Conservation (phyloP, 2,329 filamentous ascomycete species). For the Penicillium frequentans region DNA sequence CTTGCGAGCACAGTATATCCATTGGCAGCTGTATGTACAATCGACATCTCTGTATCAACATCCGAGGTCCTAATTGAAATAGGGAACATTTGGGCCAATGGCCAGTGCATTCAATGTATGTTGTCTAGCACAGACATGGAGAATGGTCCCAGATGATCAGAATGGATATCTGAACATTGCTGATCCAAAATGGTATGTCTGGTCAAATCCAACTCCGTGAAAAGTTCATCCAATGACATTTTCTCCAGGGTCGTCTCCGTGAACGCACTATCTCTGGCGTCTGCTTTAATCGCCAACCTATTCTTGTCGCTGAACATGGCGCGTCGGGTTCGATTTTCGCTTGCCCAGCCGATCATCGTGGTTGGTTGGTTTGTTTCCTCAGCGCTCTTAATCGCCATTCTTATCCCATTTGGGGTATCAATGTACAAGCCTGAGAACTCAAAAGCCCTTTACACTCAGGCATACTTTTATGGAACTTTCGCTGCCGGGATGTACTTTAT, state of each 20-base stretch:
- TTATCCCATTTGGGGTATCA: constrained; percentile 46
- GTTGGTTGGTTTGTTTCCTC: constrained; percentile 59
- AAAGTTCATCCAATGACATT: neutral
- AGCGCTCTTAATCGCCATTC: constrained; percentile 54
- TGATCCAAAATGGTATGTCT: constrained; percentile 54
- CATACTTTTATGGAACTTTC: constrained; percentile 61
- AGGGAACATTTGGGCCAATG: constrained; percentile 55
- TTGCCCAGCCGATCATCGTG: constrained; percentile 62
- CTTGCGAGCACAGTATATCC: constrained; percentile 61
- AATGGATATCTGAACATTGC: constrained; percentile 45
- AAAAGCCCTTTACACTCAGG: constrained; percentile 53
- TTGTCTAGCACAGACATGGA: constrained; percentile 58
- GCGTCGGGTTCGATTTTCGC: constrained; percentile 52
- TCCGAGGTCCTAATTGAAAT: constrained; percentile 1
- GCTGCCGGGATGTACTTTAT: constrained; percentile 59
- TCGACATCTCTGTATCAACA: constrained; percentile 15
- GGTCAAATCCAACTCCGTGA: neutral
- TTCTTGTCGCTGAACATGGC: constrained; percentile 62
- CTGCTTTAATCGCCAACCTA: constrained; percentile 56
- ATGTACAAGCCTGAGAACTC: constrained; percentile 40
- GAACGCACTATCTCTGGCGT: constrained; percentile 57
- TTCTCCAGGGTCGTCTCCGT: constrained; percentile 50
- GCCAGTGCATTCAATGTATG: constrained; percentile 57
- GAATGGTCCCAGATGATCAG: constrained; percentile 50
- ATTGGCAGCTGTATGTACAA: constrained; percentile 48